Evolutionary conservation across 2,329 filamentous ascomycete species (phyloP).

Genomic region (Apiospora marii): DNA sequence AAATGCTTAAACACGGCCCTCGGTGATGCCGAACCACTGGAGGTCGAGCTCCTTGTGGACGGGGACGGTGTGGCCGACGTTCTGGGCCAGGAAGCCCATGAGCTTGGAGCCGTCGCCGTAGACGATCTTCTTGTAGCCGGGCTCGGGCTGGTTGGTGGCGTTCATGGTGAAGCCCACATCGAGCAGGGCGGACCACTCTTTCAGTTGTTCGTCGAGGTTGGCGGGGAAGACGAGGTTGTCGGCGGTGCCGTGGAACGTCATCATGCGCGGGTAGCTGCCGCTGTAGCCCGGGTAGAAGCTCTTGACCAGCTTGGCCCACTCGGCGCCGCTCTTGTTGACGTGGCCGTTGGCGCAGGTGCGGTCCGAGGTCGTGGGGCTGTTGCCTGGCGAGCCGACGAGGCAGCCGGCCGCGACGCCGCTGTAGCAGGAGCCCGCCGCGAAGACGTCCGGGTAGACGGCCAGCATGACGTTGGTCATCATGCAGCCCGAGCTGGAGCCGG

Average conservation of each 20-base stretch:
- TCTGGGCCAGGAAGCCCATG: constrained; percentile 25
- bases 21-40: constrained; percentile 22
- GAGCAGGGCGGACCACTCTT: constrained; percentile 49
- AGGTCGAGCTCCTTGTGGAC: constrained; percentile 26
- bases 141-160: constrained; percentile 23
- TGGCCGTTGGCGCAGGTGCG: constrained; percentile 51
- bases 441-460: constrained; percentile 56
- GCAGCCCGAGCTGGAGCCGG: constrained; percentile 54
- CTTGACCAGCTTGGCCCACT: constrained; percentile 53
- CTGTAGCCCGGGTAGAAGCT: constrained; percentile 43
- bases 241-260: constrained; percentile 42
- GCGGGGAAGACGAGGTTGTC: constrained; percentile 47
- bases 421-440: constrained; percentile 53
- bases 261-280: constrained; percentile 42
- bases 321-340: constrained; percentile 44
- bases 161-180: constrained; percentile 35
- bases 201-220: constrained; percentile 49
- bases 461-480: constrained; percentile 45
- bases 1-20: background rate
- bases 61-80: constrained; percentile 27
- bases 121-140: constrained; percentile 25
- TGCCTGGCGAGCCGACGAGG: constrained; percentile 38
- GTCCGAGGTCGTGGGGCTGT: constrained; percentile 32
- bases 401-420: constrained; percentile 55
- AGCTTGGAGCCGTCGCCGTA: constrained; percentile 29